A percentile compares a stretch with the other conserved stretches of the same genome.
Conservation (phyloP, 306 rosid species). For the Urtica urens region DNA sequence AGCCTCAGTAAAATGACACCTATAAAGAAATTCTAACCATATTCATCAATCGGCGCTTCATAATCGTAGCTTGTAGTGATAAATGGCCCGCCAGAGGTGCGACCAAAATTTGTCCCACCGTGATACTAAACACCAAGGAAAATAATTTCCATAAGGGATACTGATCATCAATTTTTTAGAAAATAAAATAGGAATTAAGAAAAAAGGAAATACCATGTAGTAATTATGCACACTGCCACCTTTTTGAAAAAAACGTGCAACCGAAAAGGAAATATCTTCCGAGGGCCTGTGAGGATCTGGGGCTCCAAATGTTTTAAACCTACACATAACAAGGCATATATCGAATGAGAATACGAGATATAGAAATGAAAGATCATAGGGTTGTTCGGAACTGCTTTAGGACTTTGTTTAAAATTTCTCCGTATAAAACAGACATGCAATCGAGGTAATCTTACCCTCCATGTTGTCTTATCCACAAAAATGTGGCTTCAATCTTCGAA, state of each 20-base stretch:
- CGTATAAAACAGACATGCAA: too few relatives aligned
- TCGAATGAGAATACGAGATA: too few relatives aligned
- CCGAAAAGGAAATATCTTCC: constrained; percentile 83
- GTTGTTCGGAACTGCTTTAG: too few relatives aligned
- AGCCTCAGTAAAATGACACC: background rate
- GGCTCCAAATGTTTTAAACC: constrained; percentile 92
- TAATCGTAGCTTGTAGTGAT: constrained; percentile 96
- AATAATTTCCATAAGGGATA: constrained; percentile 4
- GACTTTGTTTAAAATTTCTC: too few relatives aligned
- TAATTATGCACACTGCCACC: constrained; percentile 89
- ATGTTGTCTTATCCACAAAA: too few relatives aligned
- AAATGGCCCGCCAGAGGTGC: constrained; percentile 95
- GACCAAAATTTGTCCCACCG: constrained; percentile 96
- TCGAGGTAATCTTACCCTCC: too few relatives aligned
- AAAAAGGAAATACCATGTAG: constrained; percentile 65
- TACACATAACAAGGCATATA: constrained; percentile 21
- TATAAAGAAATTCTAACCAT: constrained; percentile 48
- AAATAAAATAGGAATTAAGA: too few relatives aligned
- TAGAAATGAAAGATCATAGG: too few relatives aligned
- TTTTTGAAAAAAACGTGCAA: constrained; percentile 94
- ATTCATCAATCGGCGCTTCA: constrained; percentile 92
- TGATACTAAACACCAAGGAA: constrained; percentile 50
- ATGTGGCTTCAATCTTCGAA: background rate
- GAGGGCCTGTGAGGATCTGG: constrained; percentile 92
- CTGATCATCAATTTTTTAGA: too few relatives aligned